Percentiles rank a stretch among this genome's conserved stretches.
Evolutionary conservation across 345 rosid species (phyloP).

Genomic region (Ailanthus altissimus): DNA sequence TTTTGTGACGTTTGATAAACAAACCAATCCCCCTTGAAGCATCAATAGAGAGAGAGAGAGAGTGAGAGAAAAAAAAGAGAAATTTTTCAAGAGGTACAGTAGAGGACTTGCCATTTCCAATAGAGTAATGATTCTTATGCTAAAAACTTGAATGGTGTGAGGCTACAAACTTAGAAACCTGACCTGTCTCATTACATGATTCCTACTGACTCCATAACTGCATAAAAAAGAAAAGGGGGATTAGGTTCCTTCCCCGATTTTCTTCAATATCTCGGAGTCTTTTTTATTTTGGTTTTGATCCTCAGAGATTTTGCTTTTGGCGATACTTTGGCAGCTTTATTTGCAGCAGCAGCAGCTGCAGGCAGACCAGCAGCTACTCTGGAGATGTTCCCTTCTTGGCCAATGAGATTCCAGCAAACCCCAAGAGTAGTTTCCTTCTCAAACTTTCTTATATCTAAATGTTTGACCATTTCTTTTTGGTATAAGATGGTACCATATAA

Average conservation of each 20-base stretch:
- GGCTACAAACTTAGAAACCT: conserved; percentile 53
- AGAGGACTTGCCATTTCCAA: conserved; percentile 49
- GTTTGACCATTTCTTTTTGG: conserved; percentile 58
- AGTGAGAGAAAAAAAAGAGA: too few relatives aligned
- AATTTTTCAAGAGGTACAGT: conserved; percentile 40
- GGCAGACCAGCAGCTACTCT: conserved; percentile 93
- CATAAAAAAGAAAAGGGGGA: conserved; percentile 23
- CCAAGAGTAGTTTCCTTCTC: conserved; percentile 58
- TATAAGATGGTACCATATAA: neutral
- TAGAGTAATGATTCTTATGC: conserved; percentile 61
- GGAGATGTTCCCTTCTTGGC: conserved; percentile 99
- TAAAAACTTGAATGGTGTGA: conserved; percentile 69
- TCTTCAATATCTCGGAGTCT: conserved; percentile 19
- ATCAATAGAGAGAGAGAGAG: conserved; percentile 15
- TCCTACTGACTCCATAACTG: conserved; percentile 48
- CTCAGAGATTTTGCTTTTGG: conserved; percentile 33
- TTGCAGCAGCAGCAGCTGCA: conserved; percentile 42
- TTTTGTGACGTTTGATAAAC: conserved; percentile 59
- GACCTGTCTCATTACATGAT: conserved; percentile 39
- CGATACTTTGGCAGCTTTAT: conserved; percentile 77
- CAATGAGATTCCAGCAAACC: conserved; percentile 95
- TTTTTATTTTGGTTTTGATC: conserved; percentile 18
- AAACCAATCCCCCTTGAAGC: conserved; percentile 38
- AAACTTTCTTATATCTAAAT: conserved; percentile 23
- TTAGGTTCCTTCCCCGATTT: conserved; percentile 29